Base-by-base conservation (phyloP, 2,329 filamentous ascomycete genomes). In the Aspergillus unguis region DNA sequence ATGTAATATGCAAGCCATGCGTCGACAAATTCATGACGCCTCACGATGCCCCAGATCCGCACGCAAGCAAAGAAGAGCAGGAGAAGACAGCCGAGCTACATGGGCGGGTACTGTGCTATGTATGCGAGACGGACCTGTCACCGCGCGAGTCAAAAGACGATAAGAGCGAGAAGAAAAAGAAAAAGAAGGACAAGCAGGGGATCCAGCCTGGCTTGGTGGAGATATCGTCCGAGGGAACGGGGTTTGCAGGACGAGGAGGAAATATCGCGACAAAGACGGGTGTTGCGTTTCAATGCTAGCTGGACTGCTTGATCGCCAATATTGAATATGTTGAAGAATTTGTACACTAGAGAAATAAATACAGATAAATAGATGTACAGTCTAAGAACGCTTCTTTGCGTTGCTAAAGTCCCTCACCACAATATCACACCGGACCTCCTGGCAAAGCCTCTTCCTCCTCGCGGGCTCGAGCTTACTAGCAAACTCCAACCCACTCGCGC, bases 401-500 rank as follows among this genome's bases (percentile, higher is more conserved):
- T 78, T 81, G 67, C 83, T 75, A 56, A 79, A 99, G 62, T 99
- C 90, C 71, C 85, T 86, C 54, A 97, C 86, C 48, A 94, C 77
- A 53, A 97, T 76, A 5, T 88, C 83, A 72, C 94, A 99, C 57
- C 79, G 82, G n/a, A 91, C 82, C 67, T 99, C 92, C 59, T 88
- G 80, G 72, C 94, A 99, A 49, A 99, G 77, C 56, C 86, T 82
- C 75, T 85, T 91, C 66, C 89, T 81, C 62, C 92, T 82, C 65
- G 85, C 78, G 2, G 79, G 70, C 5, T 91, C 87, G 67, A 99
- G 74, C 75, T 92, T 87, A 23, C 80, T 79, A 28, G 90, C 90
- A 73, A 99, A 99, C 69, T 96, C 91, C 64, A 99, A 76, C 4
- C 94, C 94, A 60, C 88, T 92, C 2, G 94, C 92, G 58, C 91